Conservation (phyloP, 441 rosid genomes). For the Syzygium syzygioides region DNA sequence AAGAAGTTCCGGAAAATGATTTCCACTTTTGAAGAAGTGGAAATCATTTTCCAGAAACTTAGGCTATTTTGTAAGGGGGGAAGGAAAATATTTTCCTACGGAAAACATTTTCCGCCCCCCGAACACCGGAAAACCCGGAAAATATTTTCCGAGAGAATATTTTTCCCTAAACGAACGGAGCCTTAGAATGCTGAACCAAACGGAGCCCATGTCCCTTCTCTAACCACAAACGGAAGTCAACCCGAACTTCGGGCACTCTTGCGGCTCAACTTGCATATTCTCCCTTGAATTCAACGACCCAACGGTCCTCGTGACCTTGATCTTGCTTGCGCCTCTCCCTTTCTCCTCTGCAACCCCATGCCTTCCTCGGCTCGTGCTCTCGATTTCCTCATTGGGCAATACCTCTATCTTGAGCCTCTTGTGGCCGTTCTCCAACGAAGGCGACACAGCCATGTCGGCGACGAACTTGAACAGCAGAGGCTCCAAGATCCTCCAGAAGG, state of each 20-base stretch:
- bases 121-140: too few species aligned
- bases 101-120: too few species aligned
- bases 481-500: conserved; percentile 38
- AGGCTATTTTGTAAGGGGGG: too few species aligned
- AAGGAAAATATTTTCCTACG: too few species aligned
- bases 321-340: background rate
- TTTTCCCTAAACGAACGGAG: too few species aligned
- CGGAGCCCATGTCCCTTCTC: conserved; percentile 80
- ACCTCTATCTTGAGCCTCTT: conserved; percentile 41
- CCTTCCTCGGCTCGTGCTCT: conserved; percentile 7
- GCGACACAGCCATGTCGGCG: conserved; percentile 27
- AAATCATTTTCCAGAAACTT: too few species aligned
- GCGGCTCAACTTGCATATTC: background rate
- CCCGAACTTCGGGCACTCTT: conserved; percentile 42
- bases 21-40: too few species aligned
- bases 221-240: conserved; percentile 83
- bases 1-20: too few species aligned
- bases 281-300: background rate
- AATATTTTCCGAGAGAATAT: too few species aligned
- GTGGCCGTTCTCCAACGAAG: conserved; percentile 25
- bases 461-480: conserved; percentile 43
- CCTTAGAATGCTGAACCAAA: too few species aligned
- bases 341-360: conserved; percentile 1
- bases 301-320: background rate
- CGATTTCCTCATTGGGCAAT: background rate